These are phyloP conservation scores for Hirsutella minnesotensis DNA, from an alignment of 2,329 filamentous ascomycete genomes.

Conservation along the genomic window DNA sequence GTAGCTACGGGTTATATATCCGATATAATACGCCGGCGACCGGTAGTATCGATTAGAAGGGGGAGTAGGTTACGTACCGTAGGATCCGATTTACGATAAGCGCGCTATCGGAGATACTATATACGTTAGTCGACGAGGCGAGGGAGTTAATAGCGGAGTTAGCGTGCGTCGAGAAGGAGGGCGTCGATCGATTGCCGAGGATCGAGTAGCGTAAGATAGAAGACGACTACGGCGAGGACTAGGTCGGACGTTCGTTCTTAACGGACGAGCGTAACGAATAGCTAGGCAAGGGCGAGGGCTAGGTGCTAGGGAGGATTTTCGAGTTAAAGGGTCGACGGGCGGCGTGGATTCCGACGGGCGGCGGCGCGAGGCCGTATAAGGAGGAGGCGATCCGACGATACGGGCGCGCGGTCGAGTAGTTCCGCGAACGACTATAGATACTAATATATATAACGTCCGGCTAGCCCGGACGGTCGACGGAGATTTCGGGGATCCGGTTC, in stretches of 20 bases:
- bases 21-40: constrained; percentile 4
- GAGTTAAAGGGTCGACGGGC: background rate
- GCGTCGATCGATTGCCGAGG: background rate
- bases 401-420: constrained; percentile 1
- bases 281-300: background rate
- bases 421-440: constrained; percentile 4
- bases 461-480: background rate
- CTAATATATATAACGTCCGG: constrained; percentile 2
- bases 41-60: constrained; percentile 3
- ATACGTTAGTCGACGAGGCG: background rate
- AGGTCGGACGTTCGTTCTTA: constrained; percentile 2
- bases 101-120: background rate
- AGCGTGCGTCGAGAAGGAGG: background rate
- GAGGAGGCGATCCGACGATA: background rate
- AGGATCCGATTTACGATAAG: constrained; percentile 2
- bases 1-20: constrained; percentile 5
- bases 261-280: constrained; percentile 2
- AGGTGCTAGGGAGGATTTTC: background rate
- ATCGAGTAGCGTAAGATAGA: constrained; percentile 2
- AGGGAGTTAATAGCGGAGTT: constrained; percentile 2
- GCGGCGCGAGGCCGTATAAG: background rate
- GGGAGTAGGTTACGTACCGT: background rate
- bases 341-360: background rate
- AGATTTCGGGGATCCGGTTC: constrained; percentile 3
- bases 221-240: constrained; percentile 3